phyloP scores from a whole-genome alignment of 2,329 filamentous ascomycete genomes.

The Epicoccum sorghinum region DNA sequence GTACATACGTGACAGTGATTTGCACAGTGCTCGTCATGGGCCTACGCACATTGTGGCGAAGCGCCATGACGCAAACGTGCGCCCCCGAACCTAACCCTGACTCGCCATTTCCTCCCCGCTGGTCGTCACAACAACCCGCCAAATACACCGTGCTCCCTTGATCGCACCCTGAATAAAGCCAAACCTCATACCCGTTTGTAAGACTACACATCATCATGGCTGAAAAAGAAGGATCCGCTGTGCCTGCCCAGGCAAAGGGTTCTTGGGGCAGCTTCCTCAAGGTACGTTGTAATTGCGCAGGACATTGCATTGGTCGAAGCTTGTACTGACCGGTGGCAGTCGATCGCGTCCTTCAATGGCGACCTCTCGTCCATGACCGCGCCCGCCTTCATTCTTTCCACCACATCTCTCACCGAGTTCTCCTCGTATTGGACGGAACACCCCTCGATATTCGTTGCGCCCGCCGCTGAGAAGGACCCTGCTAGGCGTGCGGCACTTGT shows the following conservation, averaged over 20 bases:
- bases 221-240: constrained; percentile 53
- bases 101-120: constrained; percentile 11
- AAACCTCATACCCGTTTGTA: not conserved
- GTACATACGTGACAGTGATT: not conserved
- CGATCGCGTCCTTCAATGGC: constrained; percentile 62
- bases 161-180: not conserved
- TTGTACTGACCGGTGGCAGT: constrained; percentile 41
- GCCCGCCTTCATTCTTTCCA: constrained; percentile 62
- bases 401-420: constrained; percentile 62
- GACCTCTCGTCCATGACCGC: constrained; percentile 63
- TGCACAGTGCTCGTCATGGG: constrained; percentile 6
- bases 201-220: constrained; percentile 29
- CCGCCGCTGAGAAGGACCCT: constrained; percentile 77
- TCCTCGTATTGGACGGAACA: constrained; percentile 65
- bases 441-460: constrained; percentile 75
- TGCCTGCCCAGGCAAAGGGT: constrained; percentile 54
- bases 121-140: constrained; percentile 14
- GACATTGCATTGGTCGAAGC: not conserved
- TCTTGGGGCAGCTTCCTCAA: constrained; percentile 59
- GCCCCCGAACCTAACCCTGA: constrained; percentile 1
- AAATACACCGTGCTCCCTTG: not conserved
- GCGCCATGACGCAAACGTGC: not conserved
- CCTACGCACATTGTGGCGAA: constrained; percentile 13
- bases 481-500: constrained; percentile 84
- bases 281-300: constrained; percentile 35